Evolutionary conservation across 2,329 filamentous ascomycete genomes (phyloP).

Genomic region (Curvularia spicifera): DNA sequence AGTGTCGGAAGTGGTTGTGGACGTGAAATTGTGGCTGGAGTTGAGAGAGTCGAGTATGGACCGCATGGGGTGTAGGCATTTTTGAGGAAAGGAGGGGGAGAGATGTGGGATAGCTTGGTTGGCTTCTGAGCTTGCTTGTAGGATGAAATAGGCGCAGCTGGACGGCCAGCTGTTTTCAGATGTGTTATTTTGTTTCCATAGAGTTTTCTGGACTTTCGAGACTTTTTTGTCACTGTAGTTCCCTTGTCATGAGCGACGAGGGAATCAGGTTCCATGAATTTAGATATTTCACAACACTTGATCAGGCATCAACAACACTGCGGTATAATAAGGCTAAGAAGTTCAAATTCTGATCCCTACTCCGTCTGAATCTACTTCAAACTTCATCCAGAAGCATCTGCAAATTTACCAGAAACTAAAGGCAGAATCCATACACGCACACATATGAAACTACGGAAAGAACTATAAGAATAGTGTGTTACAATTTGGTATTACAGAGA

Average conservation of each 20-base stretch:
- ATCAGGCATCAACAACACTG: neutral
- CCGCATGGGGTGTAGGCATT: too few relatives aligned
- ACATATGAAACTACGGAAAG: neutral
- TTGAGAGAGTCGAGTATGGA: neutral
- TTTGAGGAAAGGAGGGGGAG: neutral
- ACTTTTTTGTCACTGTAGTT: neutral
- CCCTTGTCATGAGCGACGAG: neutral
- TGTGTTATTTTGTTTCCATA: neutral
- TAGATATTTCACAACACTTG: neutral
- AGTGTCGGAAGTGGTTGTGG: conserved; percentile 75
- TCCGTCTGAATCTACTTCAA: neutral
- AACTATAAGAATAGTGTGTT: neutral
- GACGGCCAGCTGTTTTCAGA: too few relatives aligned
- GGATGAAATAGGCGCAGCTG: neutral
- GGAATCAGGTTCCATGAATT: neutral
- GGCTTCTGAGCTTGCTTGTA: neutral
- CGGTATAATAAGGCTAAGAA: neutral
- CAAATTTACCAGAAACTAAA: neutral
- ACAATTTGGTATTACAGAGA: conserved; percentile 1
- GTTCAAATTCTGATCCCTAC: neutral
- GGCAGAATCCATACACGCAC: too few relatives aligned
- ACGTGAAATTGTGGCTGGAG: conserved; percentile 27
- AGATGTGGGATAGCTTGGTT: neutral
- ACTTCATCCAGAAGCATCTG: neutral
- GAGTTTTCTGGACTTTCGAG: neutral